Percentiles rank a stretch among this genome's conserved stretches.
Conservation (phyloP, 75 land plant genomes). For the Isoetes taiwanensis region DNA sequence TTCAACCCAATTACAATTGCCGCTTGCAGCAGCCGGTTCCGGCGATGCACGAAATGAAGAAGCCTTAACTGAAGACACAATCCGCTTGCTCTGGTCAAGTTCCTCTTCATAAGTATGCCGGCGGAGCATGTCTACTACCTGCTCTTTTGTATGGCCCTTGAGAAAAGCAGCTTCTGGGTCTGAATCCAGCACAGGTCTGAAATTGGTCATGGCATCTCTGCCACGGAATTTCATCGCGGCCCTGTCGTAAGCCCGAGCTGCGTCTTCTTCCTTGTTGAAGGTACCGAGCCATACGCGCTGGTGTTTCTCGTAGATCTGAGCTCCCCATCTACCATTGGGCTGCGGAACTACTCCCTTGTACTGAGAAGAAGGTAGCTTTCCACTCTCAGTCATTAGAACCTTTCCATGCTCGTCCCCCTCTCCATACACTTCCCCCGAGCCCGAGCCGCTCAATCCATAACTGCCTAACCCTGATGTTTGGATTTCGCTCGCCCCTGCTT, state of each 20-base stretch:
- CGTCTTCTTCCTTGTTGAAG: conserved; percentile 63
- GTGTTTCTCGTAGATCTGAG: conserved; percentile 87
- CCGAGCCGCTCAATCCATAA: too few species aligned
- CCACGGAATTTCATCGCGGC: conserved; percentile 76
- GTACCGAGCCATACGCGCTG: conserved; percentile 85
- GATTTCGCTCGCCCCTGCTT: too few species aligned
- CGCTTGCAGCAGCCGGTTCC: background rate
- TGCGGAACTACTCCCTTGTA: conserved; percentile 90
- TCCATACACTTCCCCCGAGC: too few species aligned
- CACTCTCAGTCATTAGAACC: too few species aligned
- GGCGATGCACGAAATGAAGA: background rate
- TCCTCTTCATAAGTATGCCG: conserved; percentile 65
- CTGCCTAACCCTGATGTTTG: too few species aligned
- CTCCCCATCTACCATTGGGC: conserved; percentile 92
- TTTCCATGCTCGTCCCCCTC: too few species aligned
- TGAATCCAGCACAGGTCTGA: conserved; percentile 26
- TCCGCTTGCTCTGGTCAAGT: conserved; percentile 41
- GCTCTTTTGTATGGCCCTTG: conserved; percentile 40
- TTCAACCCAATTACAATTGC: background rate
- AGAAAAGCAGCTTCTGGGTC: conserved; percentile 35
- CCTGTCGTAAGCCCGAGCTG: conserved; percentile 64
- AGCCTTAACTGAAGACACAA: background rate
- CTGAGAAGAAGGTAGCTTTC: conserved; percentile 61
- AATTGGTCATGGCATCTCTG: conserved; percentile 64
- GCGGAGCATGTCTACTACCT: conserved; percentile 79